Conservation (phyloP, 129 eudicot species). For the Glebionis coronaria region DNA sequence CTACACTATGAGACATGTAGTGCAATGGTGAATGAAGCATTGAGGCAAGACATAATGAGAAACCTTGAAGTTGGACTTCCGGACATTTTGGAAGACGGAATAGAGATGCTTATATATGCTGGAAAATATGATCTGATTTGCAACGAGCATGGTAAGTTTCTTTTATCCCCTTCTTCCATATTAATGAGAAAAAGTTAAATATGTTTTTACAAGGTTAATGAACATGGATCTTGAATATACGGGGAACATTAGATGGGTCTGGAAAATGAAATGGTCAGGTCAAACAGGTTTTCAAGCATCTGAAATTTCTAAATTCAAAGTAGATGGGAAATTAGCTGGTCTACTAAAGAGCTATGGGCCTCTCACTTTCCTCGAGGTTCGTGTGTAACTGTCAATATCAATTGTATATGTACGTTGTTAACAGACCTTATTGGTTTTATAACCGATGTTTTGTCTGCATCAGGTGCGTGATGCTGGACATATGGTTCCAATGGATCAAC, state of each 20-base stretch:
- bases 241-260: constrained; percentile 49
- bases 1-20: too few relatives aligned
- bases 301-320: constrained; percentile 33
- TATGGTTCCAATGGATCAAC: constrained; percentile 84
- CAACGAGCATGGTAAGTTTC: too few relatives aligned
- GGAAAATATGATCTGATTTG: too few relatives aligned
- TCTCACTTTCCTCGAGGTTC: constrained; percentile 61
- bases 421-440: constrained; percentile 3
- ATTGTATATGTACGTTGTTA: background rate
- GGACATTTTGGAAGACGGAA: too few relatives aligned
- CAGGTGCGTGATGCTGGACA: constrained; percentile 74
- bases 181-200: too few relatives aligned
- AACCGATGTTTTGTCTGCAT: background rate
- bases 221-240: too few relatives aligned
- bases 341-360: constrained; percentile 43
- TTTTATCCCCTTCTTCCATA: too few relatives aligned
- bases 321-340: constrained; percentile 50
- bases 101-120: too few relatives aligned
- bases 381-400: background rate
- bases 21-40: too few relatives aligned
- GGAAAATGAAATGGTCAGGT: constrained; percentile 73
- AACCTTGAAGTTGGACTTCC: too few relatives aligned
- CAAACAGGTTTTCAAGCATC: constrained; percentile 44
- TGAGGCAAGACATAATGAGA: too few relatives aligned
- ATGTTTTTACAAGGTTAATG: too few relatives aligned